A percentile compares a stretch with the other conserved stretches of the same genome.
phyloP scores from a whole-genome alignment of 2,329 filamentous ascomycete species.

The Drechslerella stenobrocha region DNA sequence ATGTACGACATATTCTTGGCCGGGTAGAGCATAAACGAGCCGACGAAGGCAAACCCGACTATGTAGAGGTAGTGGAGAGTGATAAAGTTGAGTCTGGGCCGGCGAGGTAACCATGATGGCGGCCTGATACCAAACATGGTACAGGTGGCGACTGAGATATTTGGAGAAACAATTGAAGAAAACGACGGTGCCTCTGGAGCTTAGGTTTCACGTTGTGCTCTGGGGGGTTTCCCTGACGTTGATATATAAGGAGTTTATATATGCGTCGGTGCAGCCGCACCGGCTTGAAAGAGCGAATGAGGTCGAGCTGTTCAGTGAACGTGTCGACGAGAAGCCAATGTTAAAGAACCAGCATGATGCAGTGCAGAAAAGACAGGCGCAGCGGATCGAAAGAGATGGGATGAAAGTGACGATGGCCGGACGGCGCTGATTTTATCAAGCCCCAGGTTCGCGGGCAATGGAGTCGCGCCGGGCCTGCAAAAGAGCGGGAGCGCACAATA shows the following conservation, averaged over 20 bases:
- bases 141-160: neutral
- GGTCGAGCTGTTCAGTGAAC: constrained; percentile 46
- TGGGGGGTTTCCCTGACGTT: neutral
- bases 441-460: constrained; percentile 17
- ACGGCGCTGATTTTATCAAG: constrained; percentile 16
- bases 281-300: neutral
- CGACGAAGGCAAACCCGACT: constrained; percentile 70
- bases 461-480: constrained; percentile 10
- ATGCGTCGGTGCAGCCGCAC: neutral
- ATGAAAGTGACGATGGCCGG: constrained; percentile 10
- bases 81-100: constrained; percentile 73
- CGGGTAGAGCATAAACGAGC: constrained; percentile 75
- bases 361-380: constrained; percentile 3
- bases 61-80: constrained; percentile 76
- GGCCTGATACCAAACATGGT: constrained; percentile 31
- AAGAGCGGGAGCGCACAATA: constrained; percentile 16
- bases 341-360: constrained; percentile 45
- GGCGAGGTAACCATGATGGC: constrained; percentile 29
- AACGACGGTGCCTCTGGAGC: neutral
- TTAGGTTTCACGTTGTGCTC: no score
- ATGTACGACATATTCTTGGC: constrained; percentile 71
- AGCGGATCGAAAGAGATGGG: no score
- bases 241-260: neutral
- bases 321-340: constrained; percentile 42
- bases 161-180: no score